A percentile compares a stretch with the other conserved stretches of the same genome.
phyloP scores from a whole-genome alignment of 2,329 filamentous ascomycete genomes.

The Paramyrothecium sp. region DNA sequence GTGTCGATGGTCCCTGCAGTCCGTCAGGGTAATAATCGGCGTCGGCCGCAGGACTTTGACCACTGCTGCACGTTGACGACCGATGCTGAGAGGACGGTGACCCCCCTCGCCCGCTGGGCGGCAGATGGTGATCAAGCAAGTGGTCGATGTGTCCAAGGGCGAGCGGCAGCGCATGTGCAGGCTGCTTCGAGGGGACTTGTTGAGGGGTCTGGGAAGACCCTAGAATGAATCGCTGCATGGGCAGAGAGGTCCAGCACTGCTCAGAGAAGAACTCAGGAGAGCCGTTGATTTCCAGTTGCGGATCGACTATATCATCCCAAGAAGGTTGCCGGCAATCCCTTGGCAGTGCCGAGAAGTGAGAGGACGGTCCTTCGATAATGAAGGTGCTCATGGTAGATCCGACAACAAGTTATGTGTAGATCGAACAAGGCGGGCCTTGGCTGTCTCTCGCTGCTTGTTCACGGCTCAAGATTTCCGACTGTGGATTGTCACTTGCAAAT shows the following conservation, averaged over 20 bases:
- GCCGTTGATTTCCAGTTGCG: neutral
- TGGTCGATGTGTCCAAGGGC: neutral
- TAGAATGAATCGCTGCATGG: neutral
- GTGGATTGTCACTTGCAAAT: too few species aligned
- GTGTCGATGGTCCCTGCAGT: conserved; percentile 32
- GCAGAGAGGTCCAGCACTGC: neutral
- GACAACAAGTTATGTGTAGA: neutral
- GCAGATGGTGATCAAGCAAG: neutral
- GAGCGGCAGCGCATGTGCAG: neutral
- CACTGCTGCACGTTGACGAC: conserved; percentile 33
- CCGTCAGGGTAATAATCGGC: conserved; percentile 32
- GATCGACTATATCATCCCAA: neutral
- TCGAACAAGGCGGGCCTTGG: neutral
- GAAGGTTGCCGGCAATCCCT: neutral
- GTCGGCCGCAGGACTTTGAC: conserved; percentile 36
- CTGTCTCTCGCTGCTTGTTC: too few species aligned
- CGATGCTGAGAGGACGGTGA: conserved; percentile 37
- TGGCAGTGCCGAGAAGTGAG: neutral
- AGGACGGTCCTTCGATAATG: neutral
- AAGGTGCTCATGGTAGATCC: neutral
- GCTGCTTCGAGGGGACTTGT: neutral
- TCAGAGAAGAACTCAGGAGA: neutral
- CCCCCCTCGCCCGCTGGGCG: conserved; percentile 11
- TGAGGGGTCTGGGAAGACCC: neutral
- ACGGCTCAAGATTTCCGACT: too few species aligned